A percentile compares a stretch with the other conserved stretches of the same genome.
phyloP scores from a whole-genome alignment of 257 asterid species.

The Echium plantagineum region DNA sequence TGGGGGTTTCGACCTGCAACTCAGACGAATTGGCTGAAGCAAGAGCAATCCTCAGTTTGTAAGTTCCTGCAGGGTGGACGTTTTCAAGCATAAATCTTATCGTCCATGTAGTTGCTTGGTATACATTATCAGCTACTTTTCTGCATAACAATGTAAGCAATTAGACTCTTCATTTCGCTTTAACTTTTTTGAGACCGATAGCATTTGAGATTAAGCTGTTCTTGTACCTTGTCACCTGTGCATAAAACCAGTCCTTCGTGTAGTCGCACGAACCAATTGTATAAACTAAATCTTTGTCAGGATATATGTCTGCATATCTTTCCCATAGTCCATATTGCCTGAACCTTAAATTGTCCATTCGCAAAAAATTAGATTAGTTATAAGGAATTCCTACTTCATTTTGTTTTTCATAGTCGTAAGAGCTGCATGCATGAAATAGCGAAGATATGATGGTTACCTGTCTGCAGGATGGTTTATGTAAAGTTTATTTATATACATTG shows the following conservation, averaged over 20 bases:
- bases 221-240: conserved; percentile 41
- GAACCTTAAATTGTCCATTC: conserved; percentile 34
- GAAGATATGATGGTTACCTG: conserved; percentile 19
- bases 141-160: conserved; percentile 19
- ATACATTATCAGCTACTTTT: conserved; percentile 39
- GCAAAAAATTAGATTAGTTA: background rate
- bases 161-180: background rate
- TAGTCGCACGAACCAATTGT: conserved; percentile 58
- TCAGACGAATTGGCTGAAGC: conserved; percentile 54
- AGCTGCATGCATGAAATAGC: background rate
- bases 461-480: conserved; percentile 44
- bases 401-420: background rate
- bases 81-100: conserved; percentile 41
- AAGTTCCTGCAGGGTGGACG: conserved; percentile 29
- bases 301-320: conserved; percentile 62
- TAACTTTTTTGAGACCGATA: background rate
- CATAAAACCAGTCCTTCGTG: conserved; percentile 62
- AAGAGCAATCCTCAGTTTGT: conserved; percentile 53
- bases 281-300: conserved; percentile 50
- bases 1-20: no score
- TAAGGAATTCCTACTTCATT: background rate
- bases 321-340: conserved; percentile 92
- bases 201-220: no score
- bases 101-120: conserved; percentile 62
- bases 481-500: conserved; percentile 46